Evolutionary conservation across 2,329 filamentous ascomycete genomes (phyloP), one percentile per base, ranked within the genome.

Genomic region (Verticillium isaacii): DNA sequence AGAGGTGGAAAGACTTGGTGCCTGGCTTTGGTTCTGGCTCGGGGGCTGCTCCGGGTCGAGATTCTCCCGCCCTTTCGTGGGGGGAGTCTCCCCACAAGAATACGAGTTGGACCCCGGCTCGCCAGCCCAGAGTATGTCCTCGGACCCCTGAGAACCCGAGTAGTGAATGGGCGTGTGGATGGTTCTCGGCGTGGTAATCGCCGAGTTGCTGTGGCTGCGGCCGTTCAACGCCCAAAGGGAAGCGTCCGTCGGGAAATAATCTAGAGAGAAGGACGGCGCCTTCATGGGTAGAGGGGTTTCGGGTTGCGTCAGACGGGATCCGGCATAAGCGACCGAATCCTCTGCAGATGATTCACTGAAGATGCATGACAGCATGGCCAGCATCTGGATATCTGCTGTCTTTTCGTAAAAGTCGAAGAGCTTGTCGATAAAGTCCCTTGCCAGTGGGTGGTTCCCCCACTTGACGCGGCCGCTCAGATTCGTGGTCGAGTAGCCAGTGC

Each of bases 361-460:
- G 62, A 90, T 83, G 71, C 88, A 90, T 1, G 87, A 88, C 32
- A 90, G 78, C 86, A 90, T 89, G 9, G 87, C 88, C 60, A 90
- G 70, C 88, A 90, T 90, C 71, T 90, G 88, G 14, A 89, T 75
- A 63, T 90, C 87, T 6, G 82, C 85, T 34, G 82, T 77, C 59
- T 75, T 79, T 71, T 89, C 87, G 68, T 85, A 90, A 69, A 89
- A 80, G 32, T 80, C 75, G 66, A 90, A 88, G n/a, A 90, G 74
- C 61, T 88, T 82, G 64, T 77, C 73, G 60, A 90, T 85, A 45
- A 89, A 79, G n/a, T 80, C 78, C 63, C 79, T 82, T 1, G 87
- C 88, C 56, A 90, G 75, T 4, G 88, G 88, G 68, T 89, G 87
- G 57, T 80, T 76, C 12, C 88, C 88, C 88, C 88, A 90, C 76